phyloP scores from a whole-genome alignment of 2,329 filamentous ascomycete species.

The Fusarium lateritium region DNA sequence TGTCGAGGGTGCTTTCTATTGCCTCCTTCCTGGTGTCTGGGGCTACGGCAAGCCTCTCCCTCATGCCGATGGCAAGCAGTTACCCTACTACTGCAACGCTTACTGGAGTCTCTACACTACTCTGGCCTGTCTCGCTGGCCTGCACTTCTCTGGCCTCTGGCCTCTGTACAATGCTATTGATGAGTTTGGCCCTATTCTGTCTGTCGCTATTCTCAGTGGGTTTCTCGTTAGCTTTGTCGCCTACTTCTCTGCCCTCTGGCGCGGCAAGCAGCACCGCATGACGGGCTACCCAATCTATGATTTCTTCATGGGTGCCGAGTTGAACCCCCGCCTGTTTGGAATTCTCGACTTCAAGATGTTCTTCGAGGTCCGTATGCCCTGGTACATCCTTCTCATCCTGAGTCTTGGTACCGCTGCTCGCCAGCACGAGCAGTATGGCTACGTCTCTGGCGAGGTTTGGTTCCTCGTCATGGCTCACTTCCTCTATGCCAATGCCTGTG shows the following conservation, averaged over 20 bases:
- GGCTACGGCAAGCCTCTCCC: constrained; percentile 89
- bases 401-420: constrained; percentile 82
- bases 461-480: constrained; percentile 93
- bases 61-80: constrained; percentile 85
- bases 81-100: constrained; percentile 95
- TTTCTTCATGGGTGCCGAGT: constrained; percentile 93
- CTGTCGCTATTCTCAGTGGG: constrained; percentile 91
- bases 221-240: constrained; percentile 87
- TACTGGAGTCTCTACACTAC: constrained; percentile 90
- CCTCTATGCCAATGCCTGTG: constrained; percentile 92
- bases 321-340: constrained; percentile 90
- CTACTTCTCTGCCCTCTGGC: constrained; percentile 85
- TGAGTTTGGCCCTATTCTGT: constrained; percentile 93
- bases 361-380: constrained; percentile 91
- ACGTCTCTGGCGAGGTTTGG: constrained; percentile 85
- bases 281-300: constrained; percentile 88
- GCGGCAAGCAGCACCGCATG: constrained; percentile 93
- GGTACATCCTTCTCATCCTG: constrained; percentile 89
- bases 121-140: constrained; percentile 75
- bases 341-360: constrained; percentile 97
- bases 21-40: constrained; percentile 88
- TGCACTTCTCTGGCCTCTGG: constrained; percentile 90
- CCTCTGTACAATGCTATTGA: constrained; percentile 93
- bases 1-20: constrained; percentile 86
- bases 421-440: constrained; percentile 88